Evolutionary conservation across 2,329 filamentous ascomycete genomes (phyloP), one percentile per base, ranked within the genome.

Genomic region (Emergomyces pasteurianus): DNA sequence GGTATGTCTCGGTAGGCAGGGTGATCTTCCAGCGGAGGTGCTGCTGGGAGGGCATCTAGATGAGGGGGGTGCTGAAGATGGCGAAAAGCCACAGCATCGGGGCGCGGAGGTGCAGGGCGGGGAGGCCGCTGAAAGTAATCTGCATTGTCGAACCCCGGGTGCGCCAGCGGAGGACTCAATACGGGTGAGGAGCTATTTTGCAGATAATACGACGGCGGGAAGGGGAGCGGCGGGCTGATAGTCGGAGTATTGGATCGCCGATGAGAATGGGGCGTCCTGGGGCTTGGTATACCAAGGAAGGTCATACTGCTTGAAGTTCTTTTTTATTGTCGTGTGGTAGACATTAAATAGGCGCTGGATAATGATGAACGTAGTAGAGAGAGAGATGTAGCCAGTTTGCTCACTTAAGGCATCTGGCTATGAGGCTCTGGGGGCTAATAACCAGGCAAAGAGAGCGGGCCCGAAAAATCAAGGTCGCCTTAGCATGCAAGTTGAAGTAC

Each of bases 21-120:
- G 26, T 59, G 58, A 9, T 59, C 58, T 59, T 52, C 58, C 16
- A 59, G 21, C 1, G 47, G 47, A 10, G 58, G 58, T 4, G 58
- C 21, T 46, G 26, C 5, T n/a, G 40, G 55, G 40, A 34, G 38
- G 16, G 16, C 14, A 43, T 8, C 14, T 28, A n/a, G 40, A 23
- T 23, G 42, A 26, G 23, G 14, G 1, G 34, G 26, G n/a, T 57
- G 16, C 7, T 46, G 38, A 14, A 18, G 1, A 21, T 46, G 34
- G 34, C 21, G 38, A 43, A 14, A 40, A 56, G 8, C 40, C 7
- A 40, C 21, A 9, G 21, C 34, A 21, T 14, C 34, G 12, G 52
- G 55, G n/a, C 8, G 55, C 21, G 38, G 55, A 57, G 55, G 55
- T 2, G 55, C 55, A 43, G 55, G 42, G 16, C 38, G 40, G 1